These are phyloP conservation scores for Naganishia friedmannii DNA, from an alignment of 768 basidiomycete species.

Conservation along the genomic window DNA sequence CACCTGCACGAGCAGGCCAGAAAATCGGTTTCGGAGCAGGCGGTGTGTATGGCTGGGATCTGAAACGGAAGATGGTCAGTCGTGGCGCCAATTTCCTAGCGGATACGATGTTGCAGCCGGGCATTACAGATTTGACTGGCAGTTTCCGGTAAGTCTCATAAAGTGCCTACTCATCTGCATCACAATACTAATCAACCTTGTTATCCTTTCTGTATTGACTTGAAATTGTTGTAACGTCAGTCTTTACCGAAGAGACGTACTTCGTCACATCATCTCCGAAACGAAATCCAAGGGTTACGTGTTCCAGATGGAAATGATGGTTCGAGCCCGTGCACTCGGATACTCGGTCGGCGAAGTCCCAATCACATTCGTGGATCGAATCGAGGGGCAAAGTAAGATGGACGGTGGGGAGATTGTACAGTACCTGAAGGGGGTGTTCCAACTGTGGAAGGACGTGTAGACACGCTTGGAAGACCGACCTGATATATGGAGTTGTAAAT, in stretches of 20 bases:
- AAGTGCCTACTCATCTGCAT: neutral
- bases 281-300: constrained; percentile 88
- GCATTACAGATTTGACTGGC: constrained; percentile 85
- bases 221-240: no score
- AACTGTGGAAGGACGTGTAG: constrained; percentile 70
- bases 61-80: constrained; percentile 81
- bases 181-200: neutral
- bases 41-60: constrained; percentile 88
- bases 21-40: constrained; percentile 61
- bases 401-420: constrained; percentile 82
- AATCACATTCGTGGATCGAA: constrained; percentile 89
- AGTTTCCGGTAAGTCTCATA: constrained; percentile 69
- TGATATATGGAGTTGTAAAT: neutral
- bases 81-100: constrained; percentile 88
- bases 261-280: constrained; percentile 76
- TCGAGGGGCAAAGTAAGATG: constrained; percentile 89
- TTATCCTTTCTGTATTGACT: neutral
- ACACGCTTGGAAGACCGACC: neutral
- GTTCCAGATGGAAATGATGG: constrained; percentile 99
- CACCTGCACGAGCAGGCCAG: constrained; percentile 36
- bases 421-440: constrained; percentile 81
- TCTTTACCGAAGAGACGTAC: constrained; percentile 70
- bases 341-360: constrained; percentile 87
- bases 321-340: constrained; percentile 75
- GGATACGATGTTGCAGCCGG: constrained; percentile 75